Percentiles rank a stretch among this genome's conserved stretches.
Evolutionary conservation across 108 stramenopile species (phyloP).

Genomic region (Cyclotella kingstonii): DNA sequence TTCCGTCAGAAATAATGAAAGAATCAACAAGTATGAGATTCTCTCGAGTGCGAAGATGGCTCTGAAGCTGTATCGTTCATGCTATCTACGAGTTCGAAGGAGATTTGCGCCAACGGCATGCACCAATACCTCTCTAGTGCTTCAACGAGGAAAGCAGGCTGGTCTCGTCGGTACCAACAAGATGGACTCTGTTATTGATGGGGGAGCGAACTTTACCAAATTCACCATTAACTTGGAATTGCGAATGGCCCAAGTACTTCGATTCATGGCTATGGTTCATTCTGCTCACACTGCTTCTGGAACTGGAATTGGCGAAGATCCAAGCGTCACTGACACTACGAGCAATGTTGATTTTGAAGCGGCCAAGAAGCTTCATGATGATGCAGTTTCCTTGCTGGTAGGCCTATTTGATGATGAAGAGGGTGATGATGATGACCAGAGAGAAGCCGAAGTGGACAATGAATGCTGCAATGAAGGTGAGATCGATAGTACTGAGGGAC

Average conservation of each 20-base stretch:
- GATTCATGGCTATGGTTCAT: slow-evolving; percentile 20
- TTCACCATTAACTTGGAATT: slow-evolving; percentile 30
- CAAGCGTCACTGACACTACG: too few relatives aligned
- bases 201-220: slow-evolving; percentile 4
- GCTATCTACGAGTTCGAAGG: neutral
- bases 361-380: slow-evolving; percentile 27
- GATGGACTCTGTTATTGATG: slow-evolving; percentile 4
- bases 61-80: slow-evolving; percentile 3
- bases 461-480: neutral
- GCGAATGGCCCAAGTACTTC: slow-evolving; percentile 24
- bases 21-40: neutral
- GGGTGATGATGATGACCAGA: neutral
- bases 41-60: neutral
- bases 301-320: too few relatives aligned
- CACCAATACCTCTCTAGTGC: too few relatives aligned
- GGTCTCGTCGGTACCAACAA: neutral
- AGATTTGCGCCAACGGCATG: neutral
- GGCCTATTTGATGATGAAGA: slow-evolving; percentile 33
- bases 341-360: neutral
- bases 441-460: neutral
- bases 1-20: neutral
- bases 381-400: slow-evolving; percentile 31
- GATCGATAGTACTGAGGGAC: neutral
- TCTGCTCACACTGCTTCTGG: neutral
- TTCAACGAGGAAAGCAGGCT: neutral